A percentile compares a stretch with the other conserved stretches of the same genome.
phyloP scores from a whole-genome alignment of 2,329 filamentous ascomycete genomes.

The Chalaropsis ovoidea region DNA sequence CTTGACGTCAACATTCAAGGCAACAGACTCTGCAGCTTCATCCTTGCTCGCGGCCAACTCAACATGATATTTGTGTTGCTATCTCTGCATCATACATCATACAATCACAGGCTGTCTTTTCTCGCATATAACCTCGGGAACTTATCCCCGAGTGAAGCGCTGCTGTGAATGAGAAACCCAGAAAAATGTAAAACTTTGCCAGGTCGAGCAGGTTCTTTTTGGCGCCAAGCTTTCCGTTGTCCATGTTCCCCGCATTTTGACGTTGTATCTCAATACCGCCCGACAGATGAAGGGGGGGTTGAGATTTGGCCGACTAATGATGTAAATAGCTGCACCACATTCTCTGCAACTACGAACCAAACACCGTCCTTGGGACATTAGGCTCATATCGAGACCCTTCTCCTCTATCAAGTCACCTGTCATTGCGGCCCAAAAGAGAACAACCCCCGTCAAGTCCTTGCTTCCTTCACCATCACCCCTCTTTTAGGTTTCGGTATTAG shows the following conservation, averaged over 20 bases:
- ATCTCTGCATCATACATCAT: no score
- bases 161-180: background rate
- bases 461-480: conserved; percentile 9
- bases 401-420: background rate
- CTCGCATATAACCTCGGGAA: background rate
- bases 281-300: background rate
- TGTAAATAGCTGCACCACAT: background rate
- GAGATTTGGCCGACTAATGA: background rate
- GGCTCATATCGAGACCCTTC: background rate
- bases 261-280: background rate
- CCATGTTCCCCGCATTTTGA: conserved; percentile 4
- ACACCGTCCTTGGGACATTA: background rate
- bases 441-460: conserved; percentile 1
- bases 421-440: conserved; percentile 13
- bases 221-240: conserved; percentile 2
- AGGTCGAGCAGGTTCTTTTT: background rate
- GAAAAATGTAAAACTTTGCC: background rate
- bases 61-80: background rate
- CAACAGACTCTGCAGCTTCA: background rate
- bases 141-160: background rate
- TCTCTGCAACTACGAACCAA: background rate
- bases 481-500: conserved; percentile 15
- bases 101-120: background rate
- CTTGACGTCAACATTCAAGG: background rate
- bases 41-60: background rate